Base-by-base conservation (phyloP, 1,139 yeast species). In the Yamadazyma songkhlaensis region DNA sequence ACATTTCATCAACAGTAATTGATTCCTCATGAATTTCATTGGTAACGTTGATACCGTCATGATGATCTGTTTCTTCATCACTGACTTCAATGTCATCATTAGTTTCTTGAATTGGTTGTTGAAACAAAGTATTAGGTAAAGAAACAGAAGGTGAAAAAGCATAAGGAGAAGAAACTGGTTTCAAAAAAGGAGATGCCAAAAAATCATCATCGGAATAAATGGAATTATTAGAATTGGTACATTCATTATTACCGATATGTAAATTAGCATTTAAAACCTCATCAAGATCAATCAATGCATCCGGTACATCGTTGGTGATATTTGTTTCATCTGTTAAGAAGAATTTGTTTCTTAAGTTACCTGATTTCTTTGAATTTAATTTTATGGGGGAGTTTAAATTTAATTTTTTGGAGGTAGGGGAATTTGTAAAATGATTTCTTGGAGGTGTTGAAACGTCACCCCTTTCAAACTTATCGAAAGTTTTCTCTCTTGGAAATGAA, bases 201-300 rank as follows among this genome's bases (percentile, higher is more conserved):
- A 55, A 56, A 17, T 62, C 71, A 35, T 62, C 69, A 25, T 59
- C 57, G n/a, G 47, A 37, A 26, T 72, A 63, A 48, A 70, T 78
- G 21, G 25, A n/a, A 21, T 21, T 26, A 12, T 25, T 27, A 9
- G 28, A 14, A 24, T 32, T 12, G 9, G 9, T 11, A 23, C 13
- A n/a, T 42, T 32, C 35, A 15, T 39, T 35, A 34, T 45, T 56
- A 6, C 63, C 61, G 15, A 62, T 58, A 39, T 65, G 67, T 35
- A 61, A 45, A 47, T 61, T 63, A 6, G 70, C 66, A 42, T 71
- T 72, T 12, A 76, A 59, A 10, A 81, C 80, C 39, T 77, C 78
- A 49, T 81, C 85, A 39, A 81, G 59, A 49, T 81, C 84, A 28
- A 81, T 81, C 24, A 78, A 68, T 3, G 84, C 83, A 47, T 79